phyloP scores from a whole-genome alignment of 2,329 filamentous ascomycete genomes.

The Diaporthe velutina region DNA sequence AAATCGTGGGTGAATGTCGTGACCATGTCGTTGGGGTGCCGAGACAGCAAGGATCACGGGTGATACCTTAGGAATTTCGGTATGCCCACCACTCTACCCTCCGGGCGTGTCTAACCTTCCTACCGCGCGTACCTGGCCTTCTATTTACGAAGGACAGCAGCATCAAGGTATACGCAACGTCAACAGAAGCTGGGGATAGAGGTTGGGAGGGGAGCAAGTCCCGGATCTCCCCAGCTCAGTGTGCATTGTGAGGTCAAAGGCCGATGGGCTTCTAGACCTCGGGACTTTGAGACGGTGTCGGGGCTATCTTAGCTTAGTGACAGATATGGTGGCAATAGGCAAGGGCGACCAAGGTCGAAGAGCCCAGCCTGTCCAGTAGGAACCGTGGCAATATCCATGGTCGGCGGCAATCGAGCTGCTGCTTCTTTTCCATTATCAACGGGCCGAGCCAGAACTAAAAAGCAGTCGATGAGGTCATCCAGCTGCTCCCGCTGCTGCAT shows the following conservation, averaged over 20 bases:
- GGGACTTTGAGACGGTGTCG: slow-evolving; percentile 8
- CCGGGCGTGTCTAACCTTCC: neutral
- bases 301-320: slow-evolving; percentile 20
- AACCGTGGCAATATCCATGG: neutral
- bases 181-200: too few species aligned
- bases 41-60: neutral
- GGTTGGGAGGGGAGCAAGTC: neutral
- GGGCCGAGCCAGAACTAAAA: slow-evolving; percentile 9
- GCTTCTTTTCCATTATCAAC: neutral
- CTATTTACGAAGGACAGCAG: neutral
- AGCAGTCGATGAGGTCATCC: slow-evolving; percentile 21
- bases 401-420: slow-evolving; percentile 1
- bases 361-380: neutral
- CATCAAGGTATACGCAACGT: neutral
- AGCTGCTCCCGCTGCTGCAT: neutral
- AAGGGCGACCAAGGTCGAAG: neutral
- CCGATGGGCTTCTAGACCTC: slow-evolving; percentile 19
- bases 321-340: slow-evolving; percentile 7
- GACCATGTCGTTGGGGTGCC: neutral
- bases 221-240: neutral
- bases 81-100: neutral
- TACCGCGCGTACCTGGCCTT: neutral
- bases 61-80: neutral
- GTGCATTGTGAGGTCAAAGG: neutral
- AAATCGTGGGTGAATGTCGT: neutral